Conservation (phyloP, 768 basidiomycete species). For the Boletus patriciae region DNA sequence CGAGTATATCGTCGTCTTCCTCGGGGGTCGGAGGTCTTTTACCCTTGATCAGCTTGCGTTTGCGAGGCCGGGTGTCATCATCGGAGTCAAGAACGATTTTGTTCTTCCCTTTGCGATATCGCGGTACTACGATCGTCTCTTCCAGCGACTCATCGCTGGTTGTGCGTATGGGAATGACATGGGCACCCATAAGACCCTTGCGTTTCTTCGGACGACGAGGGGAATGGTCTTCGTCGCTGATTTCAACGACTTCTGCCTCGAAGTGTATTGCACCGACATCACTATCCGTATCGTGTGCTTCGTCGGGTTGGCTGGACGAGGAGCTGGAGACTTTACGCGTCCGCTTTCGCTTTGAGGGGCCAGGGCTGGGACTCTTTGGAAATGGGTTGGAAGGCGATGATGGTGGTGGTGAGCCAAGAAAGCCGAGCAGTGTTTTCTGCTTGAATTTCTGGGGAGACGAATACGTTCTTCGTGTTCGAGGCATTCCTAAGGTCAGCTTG, state of each 20-base stretch:
- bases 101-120: slow-evolving; percentile 22
- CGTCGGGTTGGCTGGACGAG: slow-evolving; percentile 16
- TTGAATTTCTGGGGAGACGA: slow-evolving; percentile 32
- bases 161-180: slow-evolving; percentile 12
- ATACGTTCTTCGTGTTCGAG: slow-evolving; percentile 4
- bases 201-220: slow-evolving; percentile 28
- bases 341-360: slow-evolving; percentile 18
- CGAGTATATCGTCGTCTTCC: slow-evolving; percentile 43
- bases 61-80: slow-evolving; percentile 36
- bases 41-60: slow-evolving; percentile 46
- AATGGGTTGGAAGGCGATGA: slow-evolving; percentile 14
- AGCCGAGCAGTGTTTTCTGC: slow-evolving; percentile 46
- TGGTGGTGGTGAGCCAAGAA: slow-evolving; percentile 32
- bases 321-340: slow-evolving; percentile 11
- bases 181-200: slow-evolving; percentile 12
- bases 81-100: slow-evolving; percentile 34
- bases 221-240: slow-evolving; percentile 27
- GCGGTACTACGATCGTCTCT: slow-evolving; percentile 17
- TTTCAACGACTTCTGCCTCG: slow-evolving; percentile 34
- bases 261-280: slow-evolving; percentile 55
- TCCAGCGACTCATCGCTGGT: slow-evolving; percentile 26
- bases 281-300: slow-evolving; percentile 36
- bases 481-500: background rate
- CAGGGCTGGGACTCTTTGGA: slow-evolving; percentile 1
- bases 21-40: slow-evolving; percentile 43